These are phyloP conservation scores for Fusarium nanum DNA, from an alignment of 2,329 filamentous ascomycete species.

Conservation along the genomic window DNA sequence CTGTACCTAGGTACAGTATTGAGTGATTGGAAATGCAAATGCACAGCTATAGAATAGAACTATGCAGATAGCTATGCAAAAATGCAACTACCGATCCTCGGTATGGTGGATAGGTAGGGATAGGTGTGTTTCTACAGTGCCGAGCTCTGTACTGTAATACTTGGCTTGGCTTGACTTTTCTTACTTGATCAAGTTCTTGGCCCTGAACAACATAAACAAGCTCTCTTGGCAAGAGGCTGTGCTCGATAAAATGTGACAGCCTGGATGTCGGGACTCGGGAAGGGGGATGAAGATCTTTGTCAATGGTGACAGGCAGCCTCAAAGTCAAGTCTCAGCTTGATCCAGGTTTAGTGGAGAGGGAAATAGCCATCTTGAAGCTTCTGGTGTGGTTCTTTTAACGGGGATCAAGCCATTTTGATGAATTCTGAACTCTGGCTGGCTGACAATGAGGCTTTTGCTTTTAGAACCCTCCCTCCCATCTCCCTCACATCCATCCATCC, in stretches of 20 bases:
- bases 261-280: neutral
- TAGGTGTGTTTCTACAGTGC: neutral
- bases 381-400: conserved; percentile 8
- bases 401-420: conserved; percentile 46
- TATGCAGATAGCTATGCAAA: neutral
- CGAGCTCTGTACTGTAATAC: neutral
- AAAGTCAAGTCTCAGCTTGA: conserved; percentile 35
- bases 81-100: conserved; percentile 14
- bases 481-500: too few species aligned
- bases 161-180: neutral
- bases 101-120: neutral
- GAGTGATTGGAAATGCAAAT: neutral
- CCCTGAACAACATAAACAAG: conserved; percentile 18
- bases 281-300: neutral
- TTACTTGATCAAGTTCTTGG: conserved; percentile 12
- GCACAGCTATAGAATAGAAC: too few species aligned
- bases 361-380: conserved; percentile 1
- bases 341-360: neutral
- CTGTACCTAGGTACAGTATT: neutral
- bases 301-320: conserved; percentile 28
- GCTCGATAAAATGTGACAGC: conserved; percentile 24
- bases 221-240: conserved; percentile 28
- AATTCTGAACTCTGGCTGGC: neutral
- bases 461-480: neutral
- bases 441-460: conserved; percentile 6